Conservation (phyloP, 225 moss, liverwort and hornwort species). For the Polytrichum formosum region DNA sequence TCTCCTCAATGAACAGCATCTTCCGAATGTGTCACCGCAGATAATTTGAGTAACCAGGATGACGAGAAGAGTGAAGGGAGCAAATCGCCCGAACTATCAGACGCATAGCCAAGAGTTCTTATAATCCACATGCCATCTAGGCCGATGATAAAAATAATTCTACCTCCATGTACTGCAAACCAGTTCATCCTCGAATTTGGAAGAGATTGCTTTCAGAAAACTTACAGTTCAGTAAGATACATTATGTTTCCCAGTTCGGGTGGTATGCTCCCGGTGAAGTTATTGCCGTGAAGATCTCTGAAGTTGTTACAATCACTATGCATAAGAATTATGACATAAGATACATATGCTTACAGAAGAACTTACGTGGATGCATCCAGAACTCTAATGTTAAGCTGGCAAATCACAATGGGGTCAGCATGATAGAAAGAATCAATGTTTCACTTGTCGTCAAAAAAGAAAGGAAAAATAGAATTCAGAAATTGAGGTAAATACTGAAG, state of each 20-base stretch:
- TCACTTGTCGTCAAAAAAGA: no score
- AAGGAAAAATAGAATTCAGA: not conserved
- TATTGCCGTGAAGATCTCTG: constrained; percentile 24
- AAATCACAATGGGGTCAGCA: no score
- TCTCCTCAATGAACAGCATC: not conserved
- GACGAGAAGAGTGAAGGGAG: not conserved
- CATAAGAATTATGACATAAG: no score
- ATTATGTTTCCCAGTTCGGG: not conserved
- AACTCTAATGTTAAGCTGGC: no score
- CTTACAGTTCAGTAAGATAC: not conserved
- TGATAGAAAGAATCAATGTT: no score
- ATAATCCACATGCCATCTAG: no score
- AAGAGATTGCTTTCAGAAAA: not conserved
- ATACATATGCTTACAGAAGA: no score
- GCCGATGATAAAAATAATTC: not conserved
- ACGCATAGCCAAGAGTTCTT: not conserved
- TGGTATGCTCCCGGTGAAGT: constrained; percentile 7
- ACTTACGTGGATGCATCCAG: no score
- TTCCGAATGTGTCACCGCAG: not conserved
- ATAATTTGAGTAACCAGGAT: not conserved
- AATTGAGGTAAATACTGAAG: no score
- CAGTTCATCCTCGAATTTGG: not conserved
- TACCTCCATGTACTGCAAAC: no score
- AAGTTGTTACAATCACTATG: not conserved
- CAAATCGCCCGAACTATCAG: not conserved